Evolutionary conservation across 768 basidiomycete genomes (phyloP), one percentile per base, ranked within the genome.

Genomic region (Chiua virens): DNA sequence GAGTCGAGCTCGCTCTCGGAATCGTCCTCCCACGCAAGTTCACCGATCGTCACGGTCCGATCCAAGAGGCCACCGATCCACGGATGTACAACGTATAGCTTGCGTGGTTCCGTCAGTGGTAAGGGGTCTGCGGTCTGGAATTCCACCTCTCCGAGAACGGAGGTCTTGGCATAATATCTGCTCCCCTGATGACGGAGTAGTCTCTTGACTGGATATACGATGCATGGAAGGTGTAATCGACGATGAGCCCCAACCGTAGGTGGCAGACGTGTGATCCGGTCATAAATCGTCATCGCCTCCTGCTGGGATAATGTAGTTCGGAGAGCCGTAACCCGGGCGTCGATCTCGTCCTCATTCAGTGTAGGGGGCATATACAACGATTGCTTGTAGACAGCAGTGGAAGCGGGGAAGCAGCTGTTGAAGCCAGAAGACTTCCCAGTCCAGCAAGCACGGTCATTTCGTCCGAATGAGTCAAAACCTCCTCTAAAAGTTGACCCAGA

Each of bases 211-310:
- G 52, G 45, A 18, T 54, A 56, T 4, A 49, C 41, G 11, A 56
- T 17, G 18, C 55, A 54, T 23, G 53, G 53, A 21, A 54, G 38
- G 13, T 54, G 49, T 30, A 54, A 22, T n/a, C 53, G 53, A 43
- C 47, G 47, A 34, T 49, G 47, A 39, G 52, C 47, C 15, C 52
- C 42, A 17, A 53, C 43, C 14, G 18, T 45, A 4, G 52, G 42
- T 15, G 53, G 53, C 13, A 54, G 15, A 23, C 48, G 53, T 22
- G 49, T 20, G 30, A 54, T 36, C 25, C 49, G 42, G 32, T 51
- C 49, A 17, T 45, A 45, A 25, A 54, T 45, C 6, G 18, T 35
- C 43, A 40, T 41, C 10, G 23, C 53, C 15, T 54, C 53, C n/a
- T n/a, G 25, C 9, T 21, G 25, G 21, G 53, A 14, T n/a, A 51